Evolutionary conservation across 148 eudicot genomes (phyloP).

Genomic region (Rhododendron mucronatum): DNA sequence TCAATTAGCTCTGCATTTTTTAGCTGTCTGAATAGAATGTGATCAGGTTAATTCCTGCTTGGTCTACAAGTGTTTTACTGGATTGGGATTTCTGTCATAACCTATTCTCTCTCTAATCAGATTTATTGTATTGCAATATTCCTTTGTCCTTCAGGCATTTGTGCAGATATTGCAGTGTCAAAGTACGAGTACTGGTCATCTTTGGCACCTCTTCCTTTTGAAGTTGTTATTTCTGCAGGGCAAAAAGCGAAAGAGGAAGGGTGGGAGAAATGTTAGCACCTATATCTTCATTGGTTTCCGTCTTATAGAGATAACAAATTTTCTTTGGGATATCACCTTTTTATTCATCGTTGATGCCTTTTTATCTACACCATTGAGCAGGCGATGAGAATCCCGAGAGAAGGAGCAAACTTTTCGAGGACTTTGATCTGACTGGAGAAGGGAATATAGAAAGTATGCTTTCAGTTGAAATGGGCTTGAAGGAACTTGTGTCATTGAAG

Average conservation of each 20-base stretch:
- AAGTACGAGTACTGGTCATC: conserved; percentile 95
- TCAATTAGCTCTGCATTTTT: background rate
- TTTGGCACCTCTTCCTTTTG: conserved; percentile 94
- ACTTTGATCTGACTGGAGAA: conserved; percentile 79
- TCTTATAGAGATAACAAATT: background rate
- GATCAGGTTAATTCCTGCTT: background rate
- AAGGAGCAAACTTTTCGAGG: conserved; percentile 54
- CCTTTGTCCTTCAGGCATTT: conserved; percentile 50
- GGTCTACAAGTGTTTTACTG: background rate
- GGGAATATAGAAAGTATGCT: conserved; percentile 98
- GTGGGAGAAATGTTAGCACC: conserved; percentile 47
- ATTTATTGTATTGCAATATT: background rate
- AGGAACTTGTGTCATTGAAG: conserved; percentile 96
- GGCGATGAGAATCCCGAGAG: conserved; percentile 50
- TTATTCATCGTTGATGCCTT: background rate
- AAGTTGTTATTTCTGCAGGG: conserved; percentile 94
- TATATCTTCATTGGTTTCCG: conserved; percentile 2
- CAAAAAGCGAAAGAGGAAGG: conserved; percentile 91
- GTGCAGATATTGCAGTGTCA: conserved; percentile 82
- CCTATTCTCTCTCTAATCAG: background rate
- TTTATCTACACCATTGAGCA: conserved; percentile 25
- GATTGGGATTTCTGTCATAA: background rate
- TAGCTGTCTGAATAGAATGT: background rate
- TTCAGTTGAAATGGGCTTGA: conserved; percentile 92
- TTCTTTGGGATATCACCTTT: background rate